phyloP scores from a whole-genome alignment of 805 yeast species.

The Kodamaea hsintzibuensis region DNA sequence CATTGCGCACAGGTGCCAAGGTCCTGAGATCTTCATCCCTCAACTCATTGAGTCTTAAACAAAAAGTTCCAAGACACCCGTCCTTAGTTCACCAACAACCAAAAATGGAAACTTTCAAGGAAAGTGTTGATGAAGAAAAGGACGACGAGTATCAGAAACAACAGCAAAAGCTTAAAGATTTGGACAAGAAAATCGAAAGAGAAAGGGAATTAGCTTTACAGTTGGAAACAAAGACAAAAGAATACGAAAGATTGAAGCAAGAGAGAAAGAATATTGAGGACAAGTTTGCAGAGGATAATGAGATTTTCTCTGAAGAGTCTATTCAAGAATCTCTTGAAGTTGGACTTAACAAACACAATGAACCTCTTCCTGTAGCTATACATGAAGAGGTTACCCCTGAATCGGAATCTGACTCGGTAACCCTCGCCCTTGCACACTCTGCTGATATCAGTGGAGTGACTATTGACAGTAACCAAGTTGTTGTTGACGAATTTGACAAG shows the following conservation, averaged over 20 bases:
- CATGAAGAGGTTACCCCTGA: conserved; percentile 1
- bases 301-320: neutral
- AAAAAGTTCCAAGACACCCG: conserved; percentile 14
- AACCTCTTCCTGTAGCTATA: neutral
- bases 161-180: conserved; percentile 26
- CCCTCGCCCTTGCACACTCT: conserved; percentile 1
- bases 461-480: conserved; percentile 23
- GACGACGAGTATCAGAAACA: conserved; percentile 18
- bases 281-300: neutral
- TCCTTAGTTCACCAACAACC: conserved; percentile 13
- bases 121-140: conserved; percentile 15
- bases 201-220: conserved; percentile 31
- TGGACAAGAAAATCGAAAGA: conserved; percentile 38
- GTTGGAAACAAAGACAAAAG: conserved; percentile 38
- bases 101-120: conserved; percentile 18
- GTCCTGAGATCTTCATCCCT: conserved; percentile 20
- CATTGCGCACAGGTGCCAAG: neutral
- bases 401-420: conserved; percentile 9
- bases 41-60: conserved; percentile 20
- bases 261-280: conserved; percentile 30
- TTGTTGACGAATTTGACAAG: conserved; percentile 28
- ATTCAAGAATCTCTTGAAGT: conserved; percentile 1
- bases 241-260: conserved; percentile 34
- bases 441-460: conserved; percentile 12
- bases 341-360: neutral